Base-by-base conservation (phyloP, 306 rosid species). In the Coriaria nepalensis region DNA sequence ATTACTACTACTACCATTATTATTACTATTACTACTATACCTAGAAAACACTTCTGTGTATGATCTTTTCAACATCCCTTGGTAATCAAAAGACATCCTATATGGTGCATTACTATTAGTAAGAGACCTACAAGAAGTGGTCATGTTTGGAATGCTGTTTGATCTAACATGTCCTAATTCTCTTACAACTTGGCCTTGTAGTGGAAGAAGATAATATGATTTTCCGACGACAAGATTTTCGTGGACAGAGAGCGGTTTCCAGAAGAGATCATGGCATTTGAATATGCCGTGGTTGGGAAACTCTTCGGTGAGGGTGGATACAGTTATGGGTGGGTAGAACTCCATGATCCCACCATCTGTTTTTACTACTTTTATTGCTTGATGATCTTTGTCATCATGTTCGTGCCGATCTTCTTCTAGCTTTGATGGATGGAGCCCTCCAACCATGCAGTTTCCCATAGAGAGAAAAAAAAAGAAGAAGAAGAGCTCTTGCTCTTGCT, bases 341-440 rank as follows among this genome's bases (percentile, higher is more conserved):
- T 86, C 96, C 96, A 86, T 82, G 51, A 82, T 73, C 49, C 94
- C 96, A 9, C 96, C 96, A 33, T 79, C 77, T 39, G 96, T 63
- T 12, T 79, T 82, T 32, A 62, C 63, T 32, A 86, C 94, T 65
- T 76, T 76, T 65, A 77, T 70, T 9, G 67, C 52, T 7, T 20
- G 29, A 20, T 20, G 29, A 20, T 20, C 29, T 20, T 20, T 20
- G 29, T 20, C 29, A 20, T 20, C 29, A 20, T 20, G 29, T 20
- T 20, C 29, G 3, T 47, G 40, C 10, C 50, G 34, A 11, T 62
- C 15, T 45, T 11, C 63, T 2, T 55, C 61, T 6, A 65, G 54
- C 37, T 82, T 83, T 50, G 73, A 58, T 47, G 60, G 44, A 33
- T 20, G 29, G 29, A 20, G 29, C 29, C 76, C 65, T 36, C 93